These are phyloP conservation scores for Penicillium psychrofluorescens DNA, from an alignment of 495 filamentous ascomycete genomes.

Conservation along the genomic window DNA sequence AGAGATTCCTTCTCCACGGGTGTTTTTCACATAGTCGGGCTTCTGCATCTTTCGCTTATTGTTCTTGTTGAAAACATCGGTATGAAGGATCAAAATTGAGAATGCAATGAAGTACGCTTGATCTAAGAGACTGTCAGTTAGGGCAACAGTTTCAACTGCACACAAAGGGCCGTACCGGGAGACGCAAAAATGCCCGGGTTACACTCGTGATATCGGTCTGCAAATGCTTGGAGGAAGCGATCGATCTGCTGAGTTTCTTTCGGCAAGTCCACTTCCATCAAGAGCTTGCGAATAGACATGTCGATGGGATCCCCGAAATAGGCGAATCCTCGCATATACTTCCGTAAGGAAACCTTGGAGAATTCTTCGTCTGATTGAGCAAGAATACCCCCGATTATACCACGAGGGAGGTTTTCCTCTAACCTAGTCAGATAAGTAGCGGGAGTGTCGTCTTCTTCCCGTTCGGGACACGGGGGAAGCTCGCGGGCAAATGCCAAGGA, in stretches of 20 bases:
- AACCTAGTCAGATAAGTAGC: conserved; percentile 79
- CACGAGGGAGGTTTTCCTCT: conserved; percentile 68
- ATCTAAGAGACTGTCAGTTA: conserved; percentile 38
- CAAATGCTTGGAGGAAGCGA: conserved; percentile 86
- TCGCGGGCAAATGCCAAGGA: conserved; percentile 15
- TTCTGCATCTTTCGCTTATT: conserved; percentile 99
- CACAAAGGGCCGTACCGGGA: conserved; percentile 42
- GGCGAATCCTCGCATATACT: conserved; percentile 88
- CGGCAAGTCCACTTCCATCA: conserved; percentile 94
- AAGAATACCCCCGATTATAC: conserved; percentile 71
- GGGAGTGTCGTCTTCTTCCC: conserved; percentile 82
- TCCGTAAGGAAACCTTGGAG: conserved; percentile 71
- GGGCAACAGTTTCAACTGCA: conserved; percentile 1
- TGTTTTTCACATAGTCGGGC: conserved; percentile 91
- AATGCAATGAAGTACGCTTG: conserved; percentile 98
- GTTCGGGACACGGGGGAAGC: conserved; percentile 63
- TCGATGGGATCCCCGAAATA: conserved; percentile 97
- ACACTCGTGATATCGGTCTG: conserved; percentile 95
- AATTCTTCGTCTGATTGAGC: conserved; percentile 82
- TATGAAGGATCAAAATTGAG: conserved; percentile 91
- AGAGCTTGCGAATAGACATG: conserved; percentile 89
- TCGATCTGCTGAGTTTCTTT: conserved; percentile 99
- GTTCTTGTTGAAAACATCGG: conserved; percentile 98
- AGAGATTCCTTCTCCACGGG: conserved; percentile 76
- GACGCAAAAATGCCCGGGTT: conserved; percentile 92